phyloP scores from a whole-genome alignment of 108 stramenopile species.

The Schizochytrium sp. region DNA sequence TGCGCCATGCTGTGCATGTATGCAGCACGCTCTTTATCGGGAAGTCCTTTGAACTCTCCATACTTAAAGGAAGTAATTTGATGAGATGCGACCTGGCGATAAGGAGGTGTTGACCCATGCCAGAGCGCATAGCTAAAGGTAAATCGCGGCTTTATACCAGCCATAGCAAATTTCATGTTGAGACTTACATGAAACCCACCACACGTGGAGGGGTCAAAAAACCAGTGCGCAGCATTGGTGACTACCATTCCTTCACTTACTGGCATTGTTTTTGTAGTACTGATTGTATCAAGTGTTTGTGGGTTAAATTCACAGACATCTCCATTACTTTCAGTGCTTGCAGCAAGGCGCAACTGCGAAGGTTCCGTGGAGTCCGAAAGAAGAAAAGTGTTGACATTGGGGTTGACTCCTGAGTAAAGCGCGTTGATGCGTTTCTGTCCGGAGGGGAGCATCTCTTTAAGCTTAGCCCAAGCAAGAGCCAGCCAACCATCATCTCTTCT shows the following conservation, averaged over 20 bases:
- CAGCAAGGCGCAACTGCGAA: not conserved
- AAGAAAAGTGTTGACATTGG: slow-evolving; percentile 41
- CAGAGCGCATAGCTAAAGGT: slow-evolving; percentile 46
- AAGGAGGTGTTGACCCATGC: slow-evolving; percentile 32
- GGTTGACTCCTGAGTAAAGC: slow-evolving; percentile 20
- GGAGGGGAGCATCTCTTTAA: not conserved
- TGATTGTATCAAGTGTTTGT: not conserved
- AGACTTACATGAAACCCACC: slow-evolving; percentile 30
- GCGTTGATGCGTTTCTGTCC: not conserved
- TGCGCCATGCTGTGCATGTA: slow-evolving; percentile 59
- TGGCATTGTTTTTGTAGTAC: not conserved
- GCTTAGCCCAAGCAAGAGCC: not conserved
- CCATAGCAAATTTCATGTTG: not conserved
- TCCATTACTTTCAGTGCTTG: slow-evolving; percentile 9
- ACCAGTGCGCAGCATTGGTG: slow-evolving; percentile 35
- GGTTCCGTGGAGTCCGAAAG: slow-evolving; percentile 2
- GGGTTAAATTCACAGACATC: slow-evolving; percentile 36
- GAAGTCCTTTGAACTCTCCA: not conserved
- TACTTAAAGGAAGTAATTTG: not conserved
- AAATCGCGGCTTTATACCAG: slow-evolving; percentile 37
- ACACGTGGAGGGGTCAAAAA: not conserved
- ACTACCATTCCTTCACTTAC: not conserved
- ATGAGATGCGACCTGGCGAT: not conserved
- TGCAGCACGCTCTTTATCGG: slow-evolving; percentile 15
- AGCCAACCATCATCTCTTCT: not conserved